A percentile compares a stretch with the other conserved stretches of the same genome.
Conservation (phyloP, 2,329 filamentous ascomycete genomes). For the Aspergillus novofumigatus region DNA sequence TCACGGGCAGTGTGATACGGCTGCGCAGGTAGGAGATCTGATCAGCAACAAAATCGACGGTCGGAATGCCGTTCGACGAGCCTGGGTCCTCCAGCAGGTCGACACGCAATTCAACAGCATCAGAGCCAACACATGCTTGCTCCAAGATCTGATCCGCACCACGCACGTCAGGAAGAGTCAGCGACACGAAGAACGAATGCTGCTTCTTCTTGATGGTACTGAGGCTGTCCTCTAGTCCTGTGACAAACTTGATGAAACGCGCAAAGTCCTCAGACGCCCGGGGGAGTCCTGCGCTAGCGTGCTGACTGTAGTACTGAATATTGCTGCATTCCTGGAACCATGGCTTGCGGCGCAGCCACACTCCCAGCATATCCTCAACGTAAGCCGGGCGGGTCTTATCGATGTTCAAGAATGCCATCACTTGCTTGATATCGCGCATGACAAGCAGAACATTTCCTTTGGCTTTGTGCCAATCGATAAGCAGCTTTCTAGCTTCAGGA, state of each 20-base stretch:
- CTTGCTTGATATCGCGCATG: slow-evolving; percentile 78
- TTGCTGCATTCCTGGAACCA: slow-evolving; percentile 95
- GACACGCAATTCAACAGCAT: slow-evolving; percentile 91
- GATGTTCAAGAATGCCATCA: slow-evolving; percentile 80
- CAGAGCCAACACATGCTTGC: slow-evolving; percentile 73
- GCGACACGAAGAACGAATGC: slow-evolving; percentile 86
- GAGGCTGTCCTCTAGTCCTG: slow-evolving; percentile 55
- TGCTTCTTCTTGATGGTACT: slow-evolving; percentile 58
- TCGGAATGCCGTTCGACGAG: slow-evolving; percentile 53
- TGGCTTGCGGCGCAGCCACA: slow-evolving; percentile 82
- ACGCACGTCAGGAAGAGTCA: slow-evolving; percentile 74
- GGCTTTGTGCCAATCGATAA: slow-evolving; percentile 66
- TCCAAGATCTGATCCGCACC: slow-evolving; percentile 62
- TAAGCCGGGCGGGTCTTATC: slow-evolving; percentile 93
- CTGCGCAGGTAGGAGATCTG: slow-evolving; percentile 78
- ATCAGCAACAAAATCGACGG: slow-evolving; percentile 70
- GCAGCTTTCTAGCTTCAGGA: slow-evolving; percentile 69
- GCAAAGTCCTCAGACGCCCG: slow-evolving; percentile 64
- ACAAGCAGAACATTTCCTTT: slow-evolving; percentile 85
- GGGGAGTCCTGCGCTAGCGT: slow-evolving; percentile 48
- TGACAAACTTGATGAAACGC: slow-evolving; percentile 67
- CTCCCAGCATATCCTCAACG: slow-evolving; percentile 83
- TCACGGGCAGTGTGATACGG: slow-evolving; percentile 69
- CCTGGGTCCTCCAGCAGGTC: slow-evolving; percentile 77
- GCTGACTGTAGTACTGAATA: slow-evolving; percentile 84